Evolutionary conservation across 2,329 filamentous ascomycete genomes (phyloP), one percentile per base, ranked within the genome.

Genomic region (Trichoderma lentiforme): DNA sequence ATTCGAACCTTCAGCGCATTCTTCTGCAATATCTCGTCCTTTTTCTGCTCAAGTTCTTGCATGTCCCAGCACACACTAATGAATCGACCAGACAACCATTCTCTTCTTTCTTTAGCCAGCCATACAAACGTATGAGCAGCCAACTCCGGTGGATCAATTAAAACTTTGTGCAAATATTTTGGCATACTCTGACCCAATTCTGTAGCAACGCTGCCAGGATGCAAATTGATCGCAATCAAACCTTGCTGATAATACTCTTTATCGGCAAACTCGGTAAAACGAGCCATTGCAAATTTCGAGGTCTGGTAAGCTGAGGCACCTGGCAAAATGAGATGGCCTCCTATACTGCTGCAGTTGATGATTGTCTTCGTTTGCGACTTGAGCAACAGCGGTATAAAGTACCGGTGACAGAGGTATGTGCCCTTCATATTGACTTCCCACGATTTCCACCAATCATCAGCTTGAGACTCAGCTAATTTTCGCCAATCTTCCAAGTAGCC

Each of bases 221-320:
- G 82, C 0, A 86, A 67, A 2, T 78, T 76, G 62, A 82, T 83
- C 6, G 81, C 79, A 18, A 84, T 58, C 3, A 86, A 65, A 3
- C 84, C 84, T 73, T 85, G 30, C 47, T 58, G 80, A 74, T 75
- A 79, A 74, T 87, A 84, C 60, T 88, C 87, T 0, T 77, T 77
- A 51, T 81, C 79, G 9, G 87, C 73, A 73, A 83, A 85, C 75
- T 89, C 86, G 1, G 83, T 85, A 58, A 89, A 80, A 12, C 85
- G 80, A 18, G 84, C 75, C 30, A 87, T 73, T 3, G 86, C 87
- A 36, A 87, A 78, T 76, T 89, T 89, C 47, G 80, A 81, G 2
- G 81, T 81, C 71, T 83, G 80, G 73, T 89, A 89, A 3, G 80
- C 80, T 6, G 53, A 53, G 9, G 64, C 63, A 8, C 63, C 63